phyloP scores from a whole-genome alignment of 768 basidiomycete genomes.

The Jaapia argillacea region DNA sequence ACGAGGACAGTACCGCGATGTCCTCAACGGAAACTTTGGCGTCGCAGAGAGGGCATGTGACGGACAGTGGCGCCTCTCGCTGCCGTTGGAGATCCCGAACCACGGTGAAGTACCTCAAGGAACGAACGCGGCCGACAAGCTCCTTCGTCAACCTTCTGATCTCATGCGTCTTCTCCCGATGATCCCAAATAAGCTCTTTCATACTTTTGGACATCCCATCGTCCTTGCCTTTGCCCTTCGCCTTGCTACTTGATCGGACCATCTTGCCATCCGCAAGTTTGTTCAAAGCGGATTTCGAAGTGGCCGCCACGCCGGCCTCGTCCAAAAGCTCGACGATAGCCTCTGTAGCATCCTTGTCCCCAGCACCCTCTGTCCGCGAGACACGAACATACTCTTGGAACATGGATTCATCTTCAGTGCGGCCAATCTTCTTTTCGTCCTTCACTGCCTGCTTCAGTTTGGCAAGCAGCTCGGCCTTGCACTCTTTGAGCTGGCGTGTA shows the following conservation, averaged over 20 bases:
- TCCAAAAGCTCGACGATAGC: conserved; percentile 49
- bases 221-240: conserved; percentile 38
- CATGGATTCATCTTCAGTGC: conserved; percentile 58
- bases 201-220: conserved; percentile 36
- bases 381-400: conserved; percentile 73
- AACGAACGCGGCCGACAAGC: conserved; percentile 81
- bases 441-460: conserved; percentile 57
- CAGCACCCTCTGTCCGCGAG: conserved; percentile 58
- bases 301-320: conserved; percentile 40
- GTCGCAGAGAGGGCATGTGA: conserved; percentile 56
- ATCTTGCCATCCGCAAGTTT: conserved; percentile 5
- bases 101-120: conserved; percentile 84
- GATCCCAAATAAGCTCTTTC: conserved; percentile 65
- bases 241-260: conserved; percentile 18
- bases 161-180: conserved; percentile 81
- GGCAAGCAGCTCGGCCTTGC: conserved; percentile 59
- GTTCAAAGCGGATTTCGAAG: conserved; percentile 11
- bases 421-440: conserved; percentile 59
- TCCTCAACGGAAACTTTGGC: conserved; percentile 52
- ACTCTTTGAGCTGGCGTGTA: conserved; percentile 67
- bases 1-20: conserved; percentile 81
- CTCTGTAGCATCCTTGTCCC: conserved; percentile 68
- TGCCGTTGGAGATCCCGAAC: conserved; percentile 85
- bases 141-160: conserved; percentile 82
- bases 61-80: conserved; percentile 42